phyloP scores from a whole-genome alignment of 352 stramenopile species.

The Phytophthora hybrid region DNA sequence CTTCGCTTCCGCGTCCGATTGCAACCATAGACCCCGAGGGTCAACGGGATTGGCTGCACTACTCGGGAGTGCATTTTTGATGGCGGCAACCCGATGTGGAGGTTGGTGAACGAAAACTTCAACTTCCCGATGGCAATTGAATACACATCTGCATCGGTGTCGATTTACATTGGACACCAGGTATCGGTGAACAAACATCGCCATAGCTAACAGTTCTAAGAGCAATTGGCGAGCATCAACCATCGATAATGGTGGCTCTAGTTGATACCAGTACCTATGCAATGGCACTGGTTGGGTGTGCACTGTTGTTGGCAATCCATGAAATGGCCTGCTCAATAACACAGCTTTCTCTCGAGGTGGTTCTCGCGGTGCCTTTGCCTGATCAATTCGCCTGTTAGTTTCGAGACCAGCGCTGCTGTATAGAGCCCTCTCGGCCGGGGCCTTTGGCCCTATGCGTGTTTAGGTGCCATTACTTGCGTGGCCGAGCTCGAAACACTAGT shows the following conservation, averaged over 20 bases:
- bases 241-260: not conserved
- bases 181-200: not conserved
- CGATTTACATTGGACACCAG: not conserved
- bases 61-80: not conserved
- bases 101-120: slow-evolving; percentile 21
- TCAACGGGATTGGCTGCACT: slow-evolving; percentile 8
- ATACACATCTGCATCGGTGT: not conserved
- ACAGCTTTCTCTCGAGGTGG: not conserved
- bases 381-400: not conserved
- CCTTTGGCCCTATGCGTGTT: not conserved
- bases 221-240: not conserved
- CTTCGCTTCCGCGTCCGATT: slow-evolving; percentile 26
- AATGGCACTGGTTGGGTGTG: not conserved
- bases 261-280: not conserved
- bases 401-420: not conserved
- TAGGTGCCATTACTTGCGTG: not conserved
- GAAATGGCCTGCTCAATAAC: not conserved
- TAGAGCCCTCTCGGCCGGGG: not conserved
- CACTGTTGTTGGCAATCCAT: not conserved
- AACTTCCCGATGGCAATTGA: slow-evolving; percentile 11
- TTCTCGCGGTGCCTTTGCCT: not conserved
- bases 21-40: slow-evolving; percentile 12
- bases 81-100: not conserved
- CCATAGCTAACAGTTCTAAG: not conserved
- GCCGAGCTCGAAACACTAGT: not conserved